Base-by-base conservation (phyloP, 139 green algal genomes). In the Haematococcus lacustris region DNA sequence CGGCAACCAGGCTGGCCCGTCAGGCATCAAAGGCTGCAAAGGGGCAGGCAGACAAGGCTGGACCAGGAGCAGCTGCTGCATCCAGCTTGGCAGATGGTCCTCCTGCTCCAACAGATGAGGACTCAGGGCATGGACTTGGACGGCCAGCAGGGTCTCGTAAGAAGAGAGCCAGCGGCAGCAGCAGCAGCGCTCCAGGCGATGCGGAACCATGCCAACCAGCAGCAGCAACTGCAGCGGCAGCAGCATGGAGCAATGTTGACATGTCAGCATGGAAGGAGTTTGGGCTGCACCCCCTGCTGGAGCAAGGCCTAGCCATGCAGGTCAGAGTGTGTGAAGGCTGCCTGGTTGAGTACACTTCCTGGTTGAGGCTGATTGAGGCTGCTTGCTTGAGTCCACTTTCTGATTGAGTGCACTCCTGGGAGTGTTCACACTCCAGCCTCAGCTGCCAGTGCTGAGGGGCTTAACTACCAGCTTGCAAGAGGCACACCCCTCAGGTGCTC, bases 221-320 rank as follows among this genome's bases (percentile, higher is more conserved):
- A 73, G 66, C 53, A 51, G 63, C 47, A 64, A 38, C 17, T 51
- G 64, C 25, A 66, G 68, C 23, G 38, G 25, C 57, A 71, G 47
- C 41, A 61, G 35, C 40, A 33, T 26, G 21, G 3, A 35, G 43
- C 32, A 35, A 30, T 2, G 43, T 74, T 13, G 85, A 90, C 72
- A 75, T 86, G 76, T 59, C 34, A 28, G 82, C 78, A 0, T 88
- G 85, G 85, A 26, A 23, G 23, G 51, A 66, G 23, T 85, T 82
- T 43, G 71, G 64, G 28, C 73, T 90, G 60, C 76, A 86, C 33
- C 70, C 76, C 0, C 38, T 53, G 38, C 65, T 88, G n/a, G 38
- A 81, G 43, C 5, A 25, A 7, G 83, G 71, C 2, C 59, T 90
- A 21, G 74, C 73, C 82, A 25, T 64, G 51, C 2, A 64, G 43